These are phyloP conservation scores for Antrodiella citrinella DNA, from an alignment of 768 basidiomycete genomes.

Conservation along the genomic window DNA sequence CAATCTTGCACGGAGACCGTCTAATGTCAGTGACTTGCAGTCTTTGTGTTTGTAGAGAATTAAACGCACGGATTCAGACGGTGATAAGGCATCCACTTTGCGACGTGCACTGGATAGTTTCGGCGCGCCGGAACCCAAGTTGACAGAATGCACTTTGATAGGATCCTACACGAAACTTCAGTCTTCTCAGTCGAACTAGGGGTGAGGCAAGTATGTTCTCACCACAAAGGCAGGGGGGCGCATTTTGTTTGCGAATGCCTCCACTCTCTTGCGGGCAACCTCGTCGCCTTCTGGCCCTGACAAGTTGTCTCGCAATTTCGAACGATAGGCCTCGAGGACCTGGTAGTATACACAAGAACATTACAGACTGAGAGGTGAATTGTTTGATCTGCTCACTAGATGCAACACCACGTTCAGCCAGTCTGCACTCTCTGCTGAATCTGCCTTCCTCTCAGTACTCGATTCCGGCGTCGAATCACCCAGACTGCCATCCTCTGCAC, in stretches of 20 bases:
- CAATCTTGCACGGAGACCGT: slow-evolving; percentile 47
- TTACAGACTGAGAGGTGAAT: not conserved
- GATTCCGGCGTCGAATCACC: slow-evolving; percentile 1
- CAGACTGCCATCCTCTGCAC: slow-evolving; percentile 10
- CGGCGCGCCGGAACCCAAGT: slow-evolving; percentile 78
- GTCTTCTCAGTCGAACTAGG: too few species aligned
- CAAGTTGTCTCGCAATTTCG: slow-evolving; percentile 65
- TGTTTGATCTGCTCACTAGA: slow-evolving; percentile 44
- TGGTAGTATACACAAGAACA: slow-evolving; percentile 17
- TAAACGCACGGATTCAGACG: slow-evolving; percentile 14
- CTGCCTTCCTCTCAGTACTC: slow-evolving; percentile 11
- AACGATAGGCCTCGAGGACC: slow-evolving; percentile 68
- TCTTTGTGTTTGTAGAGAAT: too few species aligned
- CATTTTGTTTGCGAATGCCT: slow-evolving; percentile 73
- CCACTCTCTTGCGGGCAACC: slow-evolving; percentile 68
- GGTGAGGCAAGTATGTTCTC: slow-evolving; percentile 18
- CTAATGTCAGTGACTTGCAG: not conserved
- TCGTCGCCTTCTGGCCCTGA: slow-evolving; percentile 75
- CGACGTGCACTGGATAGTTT: slow-evolving; percentile 59
- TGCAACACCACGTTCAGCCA: slow-evolving; percentile 87
- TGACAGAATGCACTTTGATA: slow-evolving; percentile 77
- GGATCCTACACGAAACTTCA: slow-evolving; percentile 60
- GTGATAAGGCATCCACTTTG: slow-evolving; percentile 27
- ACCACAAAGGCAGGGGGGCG: slow-evolving; percentile 67
- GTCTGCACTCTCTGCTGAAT: slow-evolving; percentile 63